Evolutionary conservation across 129 eudicot genomes (phyloP).

Genomic region (Lactuca saligna): DNA sequence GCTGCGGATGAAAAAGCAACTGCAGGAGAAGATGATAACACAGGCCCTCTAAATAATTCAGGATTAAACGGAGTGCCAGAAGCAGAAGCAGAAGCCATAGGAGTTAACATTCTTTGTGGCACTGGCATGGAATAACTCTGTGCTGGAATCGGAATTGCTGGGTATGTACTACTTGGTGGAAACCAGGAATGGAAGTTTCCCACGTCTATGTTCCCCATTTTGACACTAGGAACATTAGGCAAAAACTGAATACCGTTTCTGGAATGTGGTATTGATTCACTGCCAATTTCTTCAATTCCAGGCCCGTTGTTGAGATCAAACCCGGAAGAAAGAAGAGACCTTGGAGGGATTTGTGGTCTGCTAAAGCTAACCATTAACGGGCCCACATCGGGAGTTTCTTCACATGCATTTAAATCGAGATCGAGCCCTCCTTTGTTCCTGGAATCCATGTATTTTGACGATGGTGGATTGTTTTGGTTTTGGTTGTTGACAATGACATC

Average conservation of each 20-base stretch:
- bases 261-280: conserved; percentile 23
- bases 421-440: conserved; percentile 47
- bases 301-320: conserved; percentile 81
- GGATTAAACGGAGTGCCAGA: conserved; percentile 25
- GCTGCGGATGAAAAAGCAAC: conserved; percentile 32
- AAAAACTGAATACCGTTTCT: conserved; percentile 27
- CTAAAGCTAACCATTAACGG: conserved; percentile 36
- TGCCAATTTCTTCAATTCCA: conserved; percentile 52
- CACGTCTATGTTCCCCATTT: conserved; percentile 46
- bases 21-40: conserved; percentile 38
- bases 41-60: conserved; percentile 39
- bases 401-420: conserved; percentile 67
- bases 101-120: conserved; percentile 29
- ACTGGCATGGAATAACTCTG: conserved; percentile 37
- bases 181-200: conserved; percentile 63
- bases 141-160: conserved; percentile 46
- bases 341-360: conserved; percentile 21
- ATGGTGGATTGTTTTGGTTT: conserved; percentile 13
- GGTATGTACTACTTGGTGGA: conserved; percentile 51
- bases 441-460: not conserved
- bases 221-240: conserved; percentile 36
- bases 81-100: not conserved
- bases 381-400: conserved; percentile 55
- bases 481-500: conserved; percentile 20
- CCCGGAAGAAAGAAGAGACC: conserved; percentile 28